Base-by-base conservation (phyloP, 1,284 basidiomycete species). In the Irpex rosettiformis region DNA sequence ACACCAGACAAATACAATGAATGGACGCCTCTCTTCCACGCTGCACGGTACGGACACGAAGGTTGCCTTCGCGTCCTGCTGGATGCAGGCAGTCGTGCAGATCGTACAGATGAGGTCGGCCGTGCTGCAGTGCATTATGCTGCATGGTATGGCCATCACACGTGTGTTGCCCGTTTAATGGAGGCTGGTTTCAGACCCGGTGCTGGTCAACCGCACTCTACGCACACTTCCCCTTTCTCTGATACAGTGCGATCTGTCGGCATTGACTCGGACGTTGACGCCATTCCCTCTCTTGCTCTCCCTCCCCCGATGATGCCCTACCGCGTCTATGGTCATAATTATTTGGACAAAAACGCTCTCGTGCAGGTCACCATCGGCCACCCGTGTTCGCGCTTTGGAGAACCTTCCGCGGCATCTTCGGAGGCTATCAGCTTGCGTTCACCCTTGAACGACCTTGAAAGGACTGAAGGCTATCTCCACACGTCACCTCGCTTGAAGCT, bases 281-380 rank as follows among this genome's bases (percentile, higher is more conserved):
- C 90, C 60, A 99, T 99, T 61, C 97, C 97, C 3, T 91, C 91
- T 3, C 79, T 99, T 7, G 94, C 92, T 22, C 81, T 99, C 22
- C 97, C 97, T 4, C 97, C 97, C 0, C 97, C 97, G 1, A 98
- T 98, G 75, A 98, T 99, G 81, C 96, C 97, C 5, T 93, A 94
- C 72, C 85, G 91, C 55, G 88, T 93, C 28, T 95, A 94, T 69
- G 93, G 93, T 2, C 93, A 95, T 74, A 94, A 92, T 67, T 94
- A 93, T 75, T 80, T 98, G 43, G 95, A 98, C 72, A 91, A 89
- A 70, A 88, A 89, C 56, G 86, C 88, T 66, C 81, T 99, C 24
- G 86, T 99, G 5, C 93, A 97, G 67, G 81, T 99, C 49, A 87
- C 89, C 1, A 85, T 97, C 43, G 93, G 93, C n/a, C 85, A 87